Conservation (phyloP, 2,329 filamentous ascomycete genomes). For the Cylindrodendrum hubeiense region DNA sequence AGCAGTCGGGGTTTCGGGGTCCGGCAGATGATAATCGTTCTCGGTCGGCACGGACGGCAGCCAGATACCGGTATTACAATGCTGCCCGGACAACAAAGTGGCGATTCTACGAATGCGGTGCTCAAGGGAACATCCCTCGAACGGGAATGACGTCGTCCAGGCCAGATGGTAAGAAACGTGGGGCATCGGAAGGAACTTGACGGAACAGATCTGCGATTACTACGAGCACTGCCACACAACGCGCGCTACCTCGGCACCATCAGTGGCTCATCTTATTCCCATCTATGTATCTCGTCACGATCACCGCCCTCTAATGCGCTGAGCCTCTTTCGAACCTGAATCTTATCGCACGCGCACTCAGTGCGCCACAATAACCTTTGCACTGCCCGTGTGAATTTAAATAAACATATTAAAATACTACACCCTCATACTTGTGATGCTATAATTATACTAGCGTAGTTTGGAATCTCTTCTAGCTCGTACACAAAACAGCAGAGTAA, state of each 20-base stretch:
- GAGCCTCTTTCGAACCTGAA: conserved; percentile 9
- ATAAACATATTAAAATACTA: too few species aligned
- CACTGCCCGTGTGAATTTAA: conserved; percentile 34
- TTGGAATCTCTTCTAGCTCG: too few species aligned
- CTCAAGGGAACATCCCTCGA: background rate
- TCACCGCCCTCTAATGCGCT: conserved; percentile 19
- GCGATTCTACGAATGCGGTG: background rate
- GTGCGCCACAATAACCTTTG: conserved; percentile 27
- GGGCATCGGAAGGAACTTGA: background rate
- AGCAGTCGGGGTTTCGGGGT: background rate
- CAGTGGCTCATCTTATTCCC: conserved; percentile 9
- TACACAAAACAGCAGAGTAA: too few species aligned
- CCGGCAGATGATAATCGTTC: background rate
- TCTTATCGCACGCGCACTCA: conserved; percentile 13
- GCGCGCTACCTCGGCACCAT: background rate
- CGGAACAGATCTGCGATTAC: background rate
- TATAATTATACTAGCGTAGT: too few species aligned
- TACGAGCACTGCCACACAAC: conserved; percentile 13
- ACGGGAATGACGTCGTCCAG: background rate
- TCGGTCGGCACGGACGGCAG: background rate
- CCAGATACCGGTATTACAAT: background rate
- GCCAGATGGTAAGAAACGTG: background rate
- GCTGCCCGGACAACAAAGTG: background rate
- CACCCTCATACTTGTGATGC: too few species aligned
- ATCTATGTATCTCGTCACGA: conserved; percentile 37